Evolutionary conservation across 2,329 filamentous ascomycete genomes (phyloP).

Genomic region (Orbilia quercus): DNA sequence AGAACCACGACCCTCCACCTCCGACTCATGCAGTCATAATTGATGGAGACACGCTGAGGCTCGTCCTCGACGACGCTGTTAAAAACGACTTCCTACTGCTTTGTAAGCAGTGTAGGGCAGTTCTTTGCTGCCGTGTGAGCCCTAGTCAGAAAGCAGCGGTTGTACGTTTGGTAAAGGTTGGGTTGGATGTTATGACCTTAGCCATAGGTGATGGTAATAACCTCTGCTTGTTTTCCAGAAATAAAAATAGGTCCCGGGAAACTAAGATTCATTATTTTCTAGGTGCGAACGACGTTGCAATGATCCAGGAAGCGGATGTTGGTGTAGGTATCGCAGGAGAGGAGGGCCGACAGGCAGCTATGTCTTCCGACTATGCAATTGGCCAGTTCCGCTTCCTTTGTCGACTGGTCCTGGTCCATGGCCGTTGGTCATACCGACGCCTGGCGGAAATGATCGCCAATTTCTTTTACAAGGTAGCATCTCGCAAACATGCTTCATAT

Average conservation of each 20-base stretch:
- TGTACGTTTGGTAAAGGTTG: slow-evolving; percentile 92
- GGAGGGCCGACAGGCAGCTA: slow-evolving; percentile 84
- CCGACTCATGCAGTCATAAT: slow-evolving; percentile 93
- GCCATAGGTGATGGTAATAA: slow-evolving; percentile 81
- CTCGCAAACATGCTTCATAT: neutral
- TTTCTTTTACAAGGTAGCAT: slow-evolving; percentile 92
- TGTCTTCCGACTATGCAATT: slow-evolving; percentile 96
- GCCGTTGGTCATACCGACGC: slow-evolving; percentile 94
- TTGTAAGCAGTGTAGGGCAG: slow-evolving; percentile 96
- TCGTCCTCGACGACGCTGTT: slow-evolving; percentile 82
- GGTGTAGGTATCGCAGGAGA: slow-evolving; percentile 94
- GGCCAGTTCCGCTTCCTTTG: slow-evolving; percentile 92
- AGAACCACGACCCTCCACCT: slow-evolving; percentile 85
- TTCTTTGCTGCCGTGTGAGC: slow-evolving; percentile 96
- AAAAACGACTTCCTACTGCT: slow-evolving; percentile 93
- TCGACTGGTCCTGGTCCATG: slow-evolving; percentile 86
- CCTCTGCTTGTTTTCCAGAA: neutral
- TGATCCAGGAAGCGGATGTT: slow-evolving; percentile 98
- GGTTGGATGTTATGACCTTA: slow-evolving; percentile 94
- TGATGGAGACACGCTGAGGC: slow-evolving; percentile 90
- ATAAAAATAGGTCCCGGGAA: neutral
- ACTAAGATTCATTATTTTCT: slow-evolving; percentile 28
- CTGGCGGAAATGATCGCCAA: slow-evolving; percentile 94
- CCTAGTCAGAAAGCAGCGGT: slow-evolving; percentile 98
- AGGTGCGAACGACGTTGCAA: slow-evolving; percentile 88